Percentiles rank a stretch among this genome's conserved stretches.
These are phyloP conservation scores for Oryza nivara DNA, from an alignment of 176 grass and related monocot species.

Conservation along the genomic window DNA sequence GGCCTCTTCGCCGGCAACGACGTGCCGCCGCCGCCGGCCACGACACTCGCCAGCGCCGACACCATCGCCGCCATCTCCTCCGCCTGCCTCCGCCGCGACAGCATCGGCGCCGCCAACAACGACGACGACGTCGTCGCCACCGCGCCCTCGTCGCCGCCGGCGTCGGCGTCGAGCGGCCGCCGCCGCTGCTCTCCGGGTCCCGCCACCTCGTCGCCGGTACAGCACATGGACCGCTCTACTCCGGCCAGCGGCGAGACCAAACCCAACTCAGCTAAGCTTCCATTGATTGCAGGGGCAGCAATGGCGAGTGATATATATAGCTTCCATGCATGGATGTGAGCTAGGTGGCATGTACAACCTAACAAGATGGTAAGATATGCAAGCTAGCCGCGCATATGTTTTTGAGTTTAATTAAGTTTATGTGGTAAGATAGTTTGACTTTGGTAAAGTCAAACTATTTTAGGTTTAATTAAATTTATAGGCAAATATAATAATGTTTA, in stretches of 20 bases:
- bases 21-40: constrained; percentile 23
- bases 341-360: too few relatives aligned
- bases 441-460: too few relatives aligned
- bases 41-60: constrained; percentile 53
- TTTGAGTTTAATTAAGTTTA: too few relatives aligned
- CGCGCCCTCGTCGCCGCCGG: neutral
- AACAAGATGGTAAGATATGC: neutral
- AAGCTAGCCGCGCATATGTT: neutral
- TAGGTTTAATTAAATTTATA: too few relatives aligned
- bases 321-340: neutral
- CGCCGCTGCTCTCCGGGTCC: constrained; percentile 27
- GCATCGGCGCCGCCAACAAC: constrained; percentile 4
- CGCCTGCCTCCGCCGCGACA: constrained; percentile 41
- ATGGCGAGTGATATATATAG: neutral
- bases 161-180: constrained; percentile 12
- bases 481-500: too few relatives aligned
- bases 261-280: neutral
- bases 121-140: neutral
- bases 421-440: too few relatives aligned
- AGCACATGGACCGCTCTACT: constrained; percentile 36
- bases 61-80: constrained; percentile 63
- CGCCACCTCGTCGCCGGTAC: constrained; percentile 55
- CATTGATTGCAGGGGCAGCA: neutral
- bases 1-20: constrained; percentile 29
- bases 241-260: too few relatives aligned